A percentile compares a stretch with the other conserved stretches of the same genome.
Conservation (phyloP, 2,329 filamentous ascomycete genomes). For the Aspergillus vadensis region DNA sequence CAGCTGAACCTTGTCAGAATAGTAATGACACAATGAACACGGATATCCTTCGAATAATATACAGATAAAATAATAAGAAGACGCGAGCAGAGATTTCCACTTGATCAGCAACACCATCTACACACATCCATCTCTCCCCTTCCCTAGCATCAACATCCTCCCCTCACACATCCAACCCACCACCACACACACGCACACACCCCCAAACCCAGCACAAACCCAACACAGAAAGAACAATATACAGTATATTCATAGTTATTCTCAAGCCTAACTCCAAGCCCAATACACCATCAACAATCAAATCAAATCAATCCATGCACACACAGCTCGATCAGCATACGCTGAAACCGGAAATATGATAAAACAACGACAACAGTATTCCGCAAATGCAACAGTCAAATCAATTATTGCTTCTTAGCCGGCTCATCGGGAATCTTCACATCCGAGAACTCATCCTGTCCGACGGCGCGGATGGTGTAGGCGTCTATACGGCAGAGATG, state of each 20-base stretch:
- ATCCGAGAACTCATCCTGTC: conserved; percentile 96
- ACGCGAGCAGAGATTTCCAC: background rate
- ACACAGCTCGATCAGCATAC: no score
- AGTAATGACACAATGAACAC: background rate
- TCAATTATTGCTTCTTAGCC: conserved; percentile 34
- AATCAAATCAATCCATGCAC: background rate
- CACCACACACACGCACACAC: background rate
- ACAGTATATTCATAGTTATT: background rate
- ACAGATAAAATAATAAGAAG: background rate
- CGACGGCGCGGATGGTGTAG: conserved; percentile 79
- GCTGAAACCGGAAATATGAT: no score
- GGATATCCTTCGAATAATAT: background rate
- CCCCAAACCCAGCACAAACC: background rate
- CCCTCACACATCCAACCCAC: background rate
- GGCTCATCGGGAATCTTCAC: conserved; percentile 83
- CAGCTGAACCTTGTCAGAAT: no score
- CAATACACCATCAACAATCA: background rate
- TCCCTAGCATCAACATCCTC: background rate
- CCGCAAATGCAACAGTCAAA: no score
- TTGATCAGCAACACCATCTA: background rate
- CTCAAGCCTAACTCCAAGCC: background rate
- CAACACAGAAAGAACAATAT: background rate
- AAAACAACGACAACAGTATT: no score
- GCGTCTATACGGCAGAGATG: conserved; percentile 51
- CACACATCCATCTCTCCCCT: background rate